phyloP scores from a whole-genome alignment of 768 basidiomycete species.

The Boletus vinaceobasis region DNA sequence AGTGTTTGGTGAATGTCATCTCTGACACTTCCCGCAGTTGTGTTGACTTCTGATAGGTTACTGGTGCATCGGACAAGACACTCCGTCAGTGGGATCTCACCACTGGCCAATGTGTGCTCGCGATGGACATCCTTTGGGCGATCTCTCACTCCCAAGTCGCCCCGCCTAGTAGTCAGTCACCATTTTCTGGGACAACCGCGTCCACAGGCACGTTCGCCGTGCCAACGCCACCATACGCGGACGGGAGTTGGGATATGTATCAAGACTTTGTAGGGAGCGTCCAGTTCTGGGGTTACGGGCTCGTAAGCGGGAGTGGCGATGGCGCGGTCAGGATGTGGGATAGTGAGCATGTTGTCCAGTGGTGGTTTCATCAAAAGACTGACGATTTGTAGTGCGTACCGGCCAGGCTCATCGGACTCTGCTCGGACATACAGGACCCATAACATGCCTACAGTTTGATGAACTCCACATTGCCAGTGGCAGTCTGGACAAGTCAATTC shows the following conservation, averaged over 20 bases:
- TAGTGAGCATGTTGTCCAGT: conserved; percentile 52
- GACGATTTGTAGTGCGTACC: conserved; percentile 75
- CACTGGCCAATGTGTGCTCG: conserved; percentile 97
- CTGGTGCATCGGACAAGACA: conserved; percentile 97
- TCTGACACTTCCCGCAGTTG: not conserved
- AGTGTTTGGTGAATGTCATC: conserved; percentile 67
- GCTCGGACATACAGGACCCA: conserved; percentile 87
- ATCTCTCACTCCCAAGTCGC: conserved; percentile 80
- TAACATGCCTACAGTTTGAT: conserved; percentile 95
- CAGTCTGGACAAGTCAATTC: conserved; percentile 87
- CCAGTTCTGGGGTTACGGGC: conserved; percentile 98
- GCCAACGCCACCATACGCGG: conserved; percentile 82
- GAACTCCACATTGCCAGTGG: conserved; percentile 92
- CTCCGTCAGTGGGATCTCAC: conserved; percentile 97
- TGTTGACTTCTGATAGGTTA: conserved; percentile 59
- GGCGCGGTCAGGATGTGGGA: conserved; percentile 99
- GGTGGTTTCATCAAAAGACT: not conserved
- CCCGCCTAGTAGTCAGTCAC: conserved; percentile 37
- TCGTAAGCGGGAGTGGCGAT: conserved; percentile 96
- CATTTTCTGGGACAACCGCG: conserved; percentile 52
- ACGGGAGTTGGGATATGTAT: conserved; percentile 93
- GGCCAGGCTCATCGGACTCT: conserved; percentile 95
- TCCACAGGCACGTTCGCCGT: conserved; percentile 69
- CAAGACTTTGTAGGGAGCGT: conserved; percentile 97
- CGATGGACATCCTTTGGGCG: conserved; percentile 99